Base-by-base conservation (phyloP, 495 filamentous ascomycete species). In the Hyaloscypha variabilis region DNA sequence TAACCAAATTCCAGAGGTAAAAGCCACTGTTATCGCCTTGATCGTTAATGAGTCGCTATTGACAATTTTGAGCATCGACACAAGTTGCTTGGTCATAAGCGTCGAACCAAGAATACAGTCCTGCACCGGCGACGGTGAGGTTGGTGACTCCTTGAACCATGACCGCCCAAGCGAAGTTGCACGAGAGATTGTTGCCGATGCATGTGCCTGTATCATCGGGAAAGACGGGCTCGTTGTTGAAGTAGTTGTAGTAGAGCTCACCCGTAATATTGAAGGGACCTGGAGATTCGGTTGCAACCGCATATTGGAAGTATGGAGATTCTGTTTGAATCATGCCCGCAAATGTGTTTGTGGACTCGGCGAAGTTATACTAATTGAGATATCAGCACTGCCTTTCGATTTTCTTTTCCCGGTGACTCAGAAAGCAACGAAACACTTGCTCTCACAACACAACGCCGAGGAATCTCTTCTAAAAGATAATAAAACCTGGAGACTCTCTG, bases 261-360 rank as follows among this genome's bases (percentile, higher is more conserved):
- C 67, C 49, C 19, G 59, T 51, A 39, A 10, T 29, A 24, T 25
- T 46, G 34, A 69, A 69, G 21, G 64, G 13, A 79, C 73, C 29
- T 78, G 68, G 68, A 23, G 68, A 62, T 23, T 61, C 51, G 2
- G 68, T 62, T 8, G 65, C 60, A 31, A 29, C 34, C 1, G 58
- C 31, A 36, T 58, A 52, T 65, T 68, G 66, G 49, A 56, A 71
- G 36, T 71, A 71, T n/a, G 69, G 67, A 3, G 67, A 63, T 61
- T 71, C 69, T 29, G 66, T 71, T 60, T 59, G 61, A n/a, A 65
- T 55, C 75, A 89, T 85, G 28, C 88, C 88, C 69, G 85, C 86
- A 71, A 88, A 88, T 62, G 92, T 80, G 66, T 90, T 87, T 68
- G 82, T 79, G 4, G 91, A 88, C 49, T 81, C 82, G 55, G 78